Evolutionary conservation across 1,139 yeast genomes (phyloP), one percentile per base, ranked within the genome.

Genomic region (Tardiomyces digboiensis): DNA sequence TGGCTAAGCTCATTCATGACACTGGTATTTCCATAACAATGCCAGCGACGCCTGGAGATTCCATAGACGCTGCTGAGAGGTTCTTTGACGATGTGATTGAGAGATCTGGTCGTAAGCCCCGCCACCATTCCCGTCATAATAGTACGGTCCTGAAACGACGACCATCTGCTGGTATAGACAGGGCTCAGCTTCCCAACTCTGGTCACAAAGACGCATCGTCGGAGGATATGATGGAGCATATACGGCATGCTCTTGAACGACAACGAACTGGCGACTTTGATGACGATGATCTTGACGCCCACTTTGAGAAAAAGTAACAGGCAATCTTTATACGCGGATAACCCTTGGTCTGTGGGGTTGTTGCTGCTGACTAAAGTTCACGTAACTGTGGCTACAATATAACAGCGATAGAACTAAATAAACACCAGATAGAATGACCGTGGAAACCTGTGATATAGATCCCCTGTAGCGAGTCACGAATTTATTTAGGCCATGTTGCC

Each of bases 1-100:
- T 88, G 45, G 95, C 96, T 41, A 85, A 91, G 64, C 79, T 93
- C 78, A 87, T 89, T 58, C 94, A 86, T 60, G 97, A 89, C 62
- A 85, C 85, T 42, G 97, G 96, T 46, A 74, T 80, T 40, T 75
- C 87, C 0, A 45, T 58, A 39, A 45, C 53, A 19, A 44, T 56
- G 43, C 57, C 64, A 18, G 51, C 50, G 40, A 54, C 66, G 2
- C 64, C 66, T 33, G 46, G 50, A 13, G 57, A 58, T 37, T 61
- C 65, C 29, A 49, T 58, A 29, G 59, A 64, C 29, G 63, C 68
- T 8, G 69, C 70, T 12, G 65, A 59, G 46, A 59, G 56, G 46
- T 66, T 62, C 53, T 65, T 66, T 48, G 71, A 66, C 45, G 71
- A 66, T 46, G 39, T 49, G 51, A 23, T 21, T 49, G 20, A 22